Conservation (phyloP, 352 stramenopile species). For the Globisporangium polare region DNA sequence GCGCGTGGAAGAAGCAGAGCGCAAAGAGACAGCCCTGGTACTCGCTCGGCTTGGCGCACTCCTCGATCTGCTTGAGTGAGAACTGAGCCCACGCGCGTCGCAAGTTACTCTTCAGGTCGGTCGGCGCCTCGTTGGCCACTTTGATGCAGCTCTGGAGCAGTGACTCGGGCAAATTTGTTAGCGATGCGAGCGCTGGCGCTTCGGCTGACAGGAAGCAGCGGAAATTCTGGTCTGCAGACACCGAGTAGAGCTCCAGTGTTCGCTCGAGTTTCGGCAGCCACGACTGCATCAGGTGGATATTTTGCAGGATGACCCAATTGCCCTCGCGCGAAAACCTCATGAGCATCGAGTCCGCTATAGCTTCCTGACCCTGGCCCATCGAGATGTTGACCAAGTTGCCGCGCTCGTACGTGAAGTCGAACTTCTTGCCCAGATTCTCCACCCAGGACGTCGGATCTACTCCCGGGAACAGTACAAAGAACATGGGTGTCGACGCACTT, state of each 20-base stretch:
- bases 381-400: conserved; percentile 80
- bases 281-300: conserved; percentile 90
- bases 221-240: conserved; percentile 89
- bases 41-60: conserved; percentile 64
- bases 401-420: conserved; percentile 76
- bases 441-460: conserved; percentile 86
- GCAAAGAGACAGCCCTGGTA: conserved; percentile 93
- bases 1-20: conserved; percentile 93
- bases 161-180: conserved; percentile 89
- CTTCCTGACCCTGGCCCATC: conserved; percentile 89
- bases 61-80: conserved; percentile 73
- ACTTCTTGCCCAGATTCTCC: conserved; percentile 77
- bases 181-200: conserved; percentile 67
- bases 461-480: conserved; percentile 92
- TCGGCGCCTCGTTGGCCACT: conserved; percentile 78
- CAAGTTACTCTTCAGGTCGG: conserved; percentile 80
- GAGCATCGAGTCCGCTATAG: conserved; percentile 63
- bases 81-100: conserved; percentile 76
- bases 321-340: conserved; percentile 68
- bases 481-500: conserved; percentile 88
- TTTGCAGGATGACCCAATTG: conserved; percentile 90
- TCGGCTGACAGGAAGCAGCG: conserved; percentile 94
- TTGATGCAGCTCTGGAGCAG: conserved; percentile 87
- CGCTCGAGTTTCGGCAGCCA: conserved; percentile 87
- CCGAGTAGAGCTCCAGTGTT: conserved; percentile 69